Evolutionary conservation across 2,329 filamentous ascomycete species (phyloP).

Genomic region (Trichoderma oligosporum): DNA sequence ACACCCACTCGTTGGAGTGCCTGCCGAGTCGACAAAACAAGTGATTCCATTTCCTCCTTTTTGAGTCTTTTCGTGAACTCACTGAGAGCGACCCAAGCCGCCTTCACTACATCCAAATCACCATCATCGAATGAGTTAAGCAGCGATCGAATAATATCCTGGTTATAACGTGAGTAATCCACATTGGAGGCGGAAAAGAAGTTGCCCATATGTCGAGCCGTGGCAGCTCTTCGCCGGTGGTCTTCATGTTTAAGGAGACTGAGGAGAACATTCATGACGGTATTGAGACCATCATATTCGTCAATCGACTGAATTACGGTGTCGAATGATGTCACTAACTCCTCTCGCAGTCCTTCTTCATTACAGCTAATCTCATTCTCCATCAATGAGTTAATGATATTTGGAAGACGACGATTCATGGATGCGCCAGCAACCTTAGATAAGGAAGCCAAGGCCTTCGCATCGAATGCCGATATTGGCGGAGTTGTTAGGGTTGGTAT

Average conservation of each 20-base stretch:
- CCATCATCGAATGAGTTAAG: constrained; percentile 89
- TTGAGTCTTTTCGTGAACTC: constrained; percentile 84
- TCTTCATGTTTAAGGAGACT: constrained; percentile 88
- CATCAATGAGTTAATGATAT: constrained; percentile 89
- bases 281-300: constrained; percentile 93
- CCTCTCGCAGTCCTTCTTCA: constrained; percentile 67
- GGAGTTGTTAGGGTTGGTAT: constrained; percentile 88
- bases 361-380: constrained; percentile 79
- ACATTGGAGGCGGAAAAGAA: constrained; percentile 80
- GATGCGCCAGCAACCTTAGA: constrained; percentile 85
- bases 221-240: constrained; percentile 74
- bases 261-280: constrained; percentile 89
- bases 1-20: constrained; percentile 86
- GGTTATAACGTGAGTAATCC: constrained; percentile 94
- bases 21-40: constrained; percentile 82
- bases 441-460: constrained; percentile 85
- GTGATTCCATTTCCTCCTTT: constrained; percentile 97
- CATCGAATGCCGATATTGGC: constrained; percentile 92
- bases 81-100: constrained; percentile 80
- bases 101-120: constrained; percentile 79
- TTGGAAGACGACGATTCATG: constrained; percentile 86
- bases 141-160: constrained; percentile 86
- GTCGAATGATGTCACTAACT: constrained; percentile 79
- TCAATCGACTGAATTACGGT: constrained; percentile 89
- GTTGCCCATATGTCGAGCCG: constrained; percentile 73